Evolutionary conservation across 1,284 basidiomycete species (phyloP).

Genomic region (Leucoagaricus sp.): DNA sequence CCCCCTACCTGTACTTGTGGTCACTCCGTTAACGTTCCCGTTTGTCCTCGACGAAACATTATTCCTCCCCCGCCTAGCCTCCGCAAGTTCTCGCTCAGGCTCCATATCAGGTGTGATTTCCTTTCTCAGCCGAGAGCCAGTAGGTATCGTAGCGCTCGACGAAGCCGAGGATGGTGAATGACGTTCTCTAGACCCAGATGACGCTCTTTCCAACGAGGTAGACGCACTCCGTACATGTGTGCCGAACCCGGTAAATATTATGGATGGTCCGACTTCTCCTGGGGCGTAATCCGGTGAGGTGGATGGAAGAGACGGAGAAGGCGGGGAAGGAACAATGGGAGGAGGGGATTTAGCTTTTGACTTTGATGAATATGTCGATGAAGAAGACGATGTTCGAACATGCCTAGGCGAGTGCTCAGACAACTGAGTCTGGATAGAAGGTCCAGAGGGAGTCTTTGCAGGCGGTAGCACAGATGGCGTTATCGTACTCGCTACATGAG

Average conservation of each 20-base stretch:
- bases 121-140: background rate
- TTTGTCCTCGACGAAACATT: background rate
- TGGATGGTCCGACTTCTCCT: slow-evolving; percentile 8
- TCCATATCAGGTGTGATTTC: slow-evolving; percentile 3
- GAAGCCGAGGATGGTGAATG: background rate
- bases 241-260: background rate
- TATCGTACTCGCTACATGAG: slow-evolving; percentile 19
- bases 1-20: background rate
- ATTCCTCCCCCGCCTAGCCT: slow-evolving; percentile 11
- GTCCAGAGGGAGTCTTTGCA: background rate
- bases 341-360: slow-evolving; percentile 19
- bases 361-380: slow-evolving; percentile 14
- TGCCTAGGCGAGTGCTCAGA: slow-evolving; percentile 5
- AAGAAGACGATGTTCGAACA: slow-evolving; percentile 1
- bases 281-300: slow-evolving; percentile 26
- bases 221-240: slow-evolving; percentile 2
- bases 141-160: background rate
- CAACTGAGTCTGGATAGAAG: slow-evolving; percentile 14
- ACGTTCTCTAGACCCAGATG: slow-evolving; percentile 11
- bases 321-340: slow-evolving; percentile 26
- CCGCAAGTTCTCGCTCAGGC: slow-evolving; percentile 11
- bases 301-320: slow-evolving; percentile 24
- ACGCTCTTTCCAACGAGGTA: slow-evolving; percentile 12
- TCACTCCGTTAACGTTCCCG: background rate
- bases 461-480: background rate